phyloP scores from a whole-genome alignment of 1,284 basidiomycete genomes.

The Cryptococcus sp. region DNA sequence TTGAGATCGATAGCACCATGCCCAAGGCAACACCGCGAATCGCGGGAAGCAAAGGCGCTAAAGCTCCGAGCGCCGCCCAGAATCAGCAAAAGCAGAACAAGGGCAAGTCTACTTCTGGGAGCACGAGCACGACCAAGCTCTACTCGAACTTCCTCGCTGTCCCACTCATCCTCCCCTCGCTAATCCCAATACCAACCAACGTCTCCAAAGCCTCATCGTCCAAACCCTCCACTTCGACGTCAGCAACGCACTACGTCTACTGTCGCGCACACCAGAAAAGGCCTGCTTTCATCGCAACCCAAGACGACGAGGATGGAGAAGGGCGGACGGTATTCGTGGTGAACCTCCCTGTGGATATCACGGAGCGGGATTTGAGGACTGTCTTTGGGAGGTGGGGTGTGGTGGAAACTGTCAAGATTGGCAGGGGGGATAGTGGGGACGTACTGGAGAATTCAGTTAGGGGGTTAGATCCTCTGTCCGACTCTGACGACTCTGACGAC shows the following conservation, averaged over 20 bases:
- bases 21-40: too few relatives aligned
- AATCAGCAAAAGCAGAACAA: too few relatives aligned
- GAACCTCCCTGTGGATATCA: constrained; percentile 81
- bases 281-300: constrained; percentile 59
- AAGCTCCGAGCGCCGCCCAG: too few relatives aligned
- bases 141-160: constrained; percentile 44
- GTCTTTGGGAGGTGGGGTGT: constrained; percentile 75
- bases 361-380: constrained; percentile 69
- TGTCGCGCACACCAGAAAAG: constrained; percentile 34
- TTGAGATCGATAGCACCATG: too few relatives aligned
- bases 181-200: constrained; percentile 18
- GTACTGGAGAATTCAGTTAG: constrained; percentile 40
- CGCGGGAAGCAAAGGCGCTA: too few relatives aligned
- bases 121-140: constrained; percentile 16
- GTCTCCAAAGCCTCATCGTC: constrained; percentile 25
- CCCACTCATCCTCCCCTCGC: constrained; percentile 31
- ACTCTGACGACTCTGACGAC: constrained; percentile 30
- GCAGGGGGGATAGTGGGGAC: constrained; percentile 29
- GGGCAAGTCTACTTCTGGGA: too few relatives aligned
- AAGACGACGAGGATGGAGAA: constrained; percentile 56
- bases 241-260: constrained; percentile 45
- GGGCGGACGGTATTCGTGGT: constrained; percentile 80
- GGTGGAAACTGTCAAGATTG: constrained; percentile 70
- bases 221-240: constrained; percentile 13
- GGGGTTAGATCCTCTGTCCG: constrained; percentile 31